phyloP scores from a whole-genome alignment of 306 rosid genomes.

The Sicyos baderoa region DNA sequence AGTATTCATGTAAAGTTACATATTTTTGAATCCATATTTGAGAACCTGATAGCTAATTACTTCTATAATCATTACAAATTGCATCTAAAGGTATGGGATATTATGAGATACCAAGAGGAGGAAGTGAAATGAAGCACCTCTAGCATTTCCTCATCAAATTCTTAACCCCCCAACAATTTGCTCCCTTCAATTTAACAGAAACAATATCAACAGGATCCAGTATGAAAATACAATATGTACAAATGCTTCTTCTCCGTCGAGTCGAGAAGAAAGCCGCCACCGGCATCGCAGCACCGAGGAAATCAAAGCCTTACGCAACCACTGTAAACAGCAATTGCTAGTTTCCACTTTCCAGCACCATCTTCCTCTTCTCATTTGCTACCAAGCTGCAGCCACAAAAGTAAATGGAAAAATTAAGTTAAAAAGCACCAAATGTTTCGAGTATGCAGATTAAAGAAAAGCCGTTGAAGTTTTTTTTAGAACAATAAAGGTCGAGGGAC shows the following conservation, averaged over 20 bases:
- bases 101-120: background rate
- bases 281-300: background rate
- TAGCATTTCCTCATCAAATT: background rate
- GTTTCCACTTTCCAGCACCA: background rate
- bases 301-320: background rate
- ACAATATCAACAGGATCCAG: conserved; percentile 15
- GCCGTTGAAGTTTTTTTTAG: no score
- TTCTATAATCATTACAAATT: background rate
- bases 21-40: background rate
- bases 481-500: no score
- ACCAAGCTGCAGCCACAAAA: conserved; percentile 56
- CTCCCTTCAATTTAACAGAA: conserved; percentile 14
- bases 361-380: conserved; percentile 36
- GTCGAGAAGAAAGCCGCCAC: background rate
- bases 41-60: conserved; percentile 1
- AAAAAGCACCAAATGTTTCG: background rate
- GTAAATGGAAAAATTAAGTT: background rate
- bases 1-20: background rate
- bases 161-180: background rate
- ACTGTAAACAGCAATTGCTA: conserved; percentile 4
- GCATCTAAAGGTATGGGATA: conserved; percentile 5
- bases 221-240: conserved; percentile 10
- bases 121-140: conserved; percentile 2
- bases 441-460: background rate
- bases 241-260: background rate